Conservation (phyloP, 768 basidiomycete species). For the Baorangia bicolor region DNA sequence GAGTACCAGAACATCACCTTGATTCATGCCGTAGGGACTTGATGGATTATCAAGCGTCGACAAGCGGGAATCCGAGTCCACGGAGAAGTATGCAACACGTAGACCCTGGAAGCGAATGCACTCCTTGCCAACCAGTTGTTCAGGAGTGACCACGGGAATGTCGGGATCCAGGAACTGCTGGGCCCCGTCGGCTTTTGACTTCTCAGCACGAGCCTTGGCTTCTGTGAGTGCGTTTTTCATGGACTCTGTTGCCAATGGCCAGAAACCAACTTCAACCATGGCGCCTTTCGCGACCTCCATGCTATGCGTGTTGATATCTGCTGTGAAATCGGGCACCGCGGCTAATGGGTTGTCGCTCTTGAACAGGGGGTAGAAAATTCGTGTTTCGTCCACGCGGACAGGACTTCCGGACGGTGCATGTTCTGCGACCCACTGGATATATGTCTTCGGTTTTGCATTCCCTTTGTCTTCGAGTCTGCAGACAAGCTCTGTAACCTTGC, state of each 20-base stretch:
- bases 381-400: slow-evolving; percentile 82
- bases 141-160: slow-evolving; percentile 68
- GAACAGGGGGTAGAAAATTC: slow-evolving; percentile 92
- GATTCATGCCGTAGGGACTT: slow-evolving; percentile 42
- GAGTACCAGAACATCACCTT: slow-evolving; percentile 80
- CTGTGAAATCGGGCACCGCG: slow-evolving; percentile 68
- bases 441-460: slow-evolving; percentile 83
- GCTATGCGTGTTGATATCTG: slow-evolving; percentile 81
- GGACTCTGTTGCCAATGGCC: slow-evolving; percentile 69
- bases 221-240: slow-evolving; percentile 65
- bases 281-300: slow-evolving; percentile 79
- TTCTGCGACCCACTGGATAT: slow-evolving; percentile 96
- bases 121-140: slow-evolving; percentile 86
- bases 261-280: slow-evolving; percentile 88
- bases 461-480: slow-evolving; percentile 76
- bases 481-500: slow-evolving; percentile 75
- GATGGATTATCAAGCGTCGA: slow-evolving; percentile 58
- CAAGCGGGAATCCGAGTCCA: slow-evolving; percentile 83
- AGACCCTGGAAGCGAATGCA: slow-evolving; percentile 96
- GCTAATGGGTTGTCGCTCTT: slow-evolving; percentile 85
- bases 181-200: slow-evolving; percentile 48
- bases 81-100: slow-evolving; percentile 90
- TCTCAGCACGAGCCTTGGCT: slow-evolving; percentile 58
- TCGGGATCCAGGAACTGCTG: slow-evolving; percentile 41
- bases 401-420: slow-evolving; percentile 77